These are phyloP conservation scores for Solanum chacoense DNA, from an alignment of 305 asterid genomes.

Conservation along the genomic window DNA sequence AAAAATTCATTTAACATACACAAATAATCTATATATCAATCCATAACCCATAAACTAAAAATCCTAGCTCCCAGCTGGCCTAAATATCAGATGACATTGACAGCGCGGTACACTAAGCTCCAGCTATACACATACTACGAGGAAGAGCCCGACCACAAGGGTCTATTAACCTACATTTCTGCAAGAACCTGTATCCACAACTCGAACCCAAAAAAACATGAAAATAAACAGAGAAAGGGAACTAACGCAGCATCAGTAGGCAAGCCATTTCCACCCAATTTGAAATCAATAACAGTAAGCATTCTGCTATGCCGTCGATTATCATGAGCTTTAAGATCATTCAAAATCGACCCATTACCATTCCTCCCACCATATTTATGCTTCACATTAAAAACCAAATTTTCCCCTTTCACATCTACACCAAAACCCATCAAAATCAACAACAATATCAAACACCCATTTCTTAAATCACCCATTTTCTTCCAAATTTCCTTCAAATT, in stretches of 20 bases:
- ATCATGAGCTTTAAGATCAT: conserved; percentile 61
- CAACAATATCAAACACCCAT: conserved; percentile 19
- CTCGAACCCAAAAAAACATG: neutral
- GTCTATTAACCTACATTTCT: neutral
- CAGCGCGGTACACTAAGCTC: neutral
- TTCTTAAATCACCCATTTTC: neutral
- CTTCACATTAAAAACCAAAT: conserved; percentile 67
- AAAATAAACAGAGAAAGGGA: neutral
- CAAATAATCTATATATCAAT: neutral
- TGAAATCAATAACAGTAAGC: conserved; percentile 65
- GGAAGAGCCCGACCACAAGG: neutral
- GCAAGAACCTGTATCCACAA: neutral
- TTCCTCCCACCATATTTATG: conserved; percentile 61
- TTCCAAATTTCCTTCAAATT: neutral
- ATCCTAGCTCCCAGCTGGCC: neutral
- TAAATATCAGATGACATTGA: neutral
- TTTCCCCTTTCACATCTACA: conserved; percentile 25
- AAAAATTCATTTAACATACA: neutral
- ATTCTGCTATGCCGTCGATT: conserved; percentile 62
- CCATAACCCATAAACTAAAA: neutral
- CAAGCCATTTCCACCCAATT: conserved; percentile 70
- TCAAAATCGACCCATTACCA: conserved; percentile 21
- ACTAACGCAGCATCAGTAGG: conserved; percentile 78
- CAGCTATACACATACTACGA: neutral
- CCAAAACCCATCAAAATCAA: conserved; percentile 17